Percentiles rank a stretch among this genome's conserved stretches.
Conservation (phyloP, 169 alveolate species). For the Cytauxzoon felis region DNA sequence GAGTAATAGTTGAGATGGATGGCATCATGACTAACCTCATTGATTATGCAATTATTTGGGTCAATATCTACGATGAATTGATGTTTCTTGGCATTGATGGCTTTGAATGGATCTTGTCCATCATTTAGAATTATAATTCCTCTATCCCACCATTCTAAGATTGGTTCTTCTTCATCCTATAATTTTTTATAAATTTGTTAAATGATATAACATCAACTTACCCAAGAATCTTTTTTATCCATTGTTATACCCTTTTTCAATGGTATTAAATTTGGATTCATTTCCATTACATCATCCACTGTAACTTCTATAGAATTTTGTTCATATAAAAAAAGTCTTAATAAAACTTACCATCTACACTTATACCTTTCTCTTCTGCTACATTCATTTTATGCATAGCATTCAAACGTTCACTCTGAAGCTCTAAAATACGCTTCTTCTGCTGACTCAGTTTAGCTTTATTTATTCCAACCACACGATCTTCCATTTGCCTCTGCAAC, state of each 20-base stretch:
- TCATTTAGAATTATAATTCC: constrained; percentile 46
- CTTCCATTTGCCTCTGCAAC: constrained; percentile 58
- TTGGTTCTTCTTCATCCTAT: constrained; percentile 65
- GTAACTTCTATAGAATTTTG: no score
- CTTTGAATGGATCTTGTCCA: constrained; percentile 61
- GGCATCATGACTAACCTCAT: constrained; percentile 42
- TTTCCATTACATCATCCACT: constrained; percentile 25
- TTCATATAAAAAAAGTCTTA: no score
- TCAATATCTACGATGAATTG: constrained; percentile 39
- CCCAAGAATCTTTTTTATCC: constrained; percentile 62
- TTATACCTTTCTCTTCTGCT: constrained; percentile 17
- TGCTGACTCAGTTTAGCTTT: constrained; percentile 25
- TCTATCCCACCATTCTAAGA: constrained; percentile 64
- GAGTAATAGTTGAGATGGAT: no score
- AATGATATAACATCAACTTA: neutral
- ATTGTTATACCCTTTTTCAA: constrained; percentile 19
- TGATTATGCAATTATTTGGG: constrained; percentile 33
- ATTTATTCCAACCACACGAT: constrained; percentile 45
- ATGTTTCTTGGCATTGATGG: constrained; percentile 43
- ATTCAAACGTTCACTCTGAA: constrained; percentile 36
- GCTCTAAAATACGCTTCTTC: constrained; percentile 43
- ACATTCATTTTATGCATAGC: constrained; percentile 22
- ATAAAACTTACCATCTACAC: no score
- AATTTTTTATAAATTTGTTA: neutral
- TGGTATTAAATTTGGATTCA: constrained; percentile 67